A percentile compares a stretch with the other conserved stretches of the same genome.
Evolutionary conservation across 2,329 filamentous ascomycete species (phyloP).

Genomic region (Calcarisporium arbuscula): DNA sequence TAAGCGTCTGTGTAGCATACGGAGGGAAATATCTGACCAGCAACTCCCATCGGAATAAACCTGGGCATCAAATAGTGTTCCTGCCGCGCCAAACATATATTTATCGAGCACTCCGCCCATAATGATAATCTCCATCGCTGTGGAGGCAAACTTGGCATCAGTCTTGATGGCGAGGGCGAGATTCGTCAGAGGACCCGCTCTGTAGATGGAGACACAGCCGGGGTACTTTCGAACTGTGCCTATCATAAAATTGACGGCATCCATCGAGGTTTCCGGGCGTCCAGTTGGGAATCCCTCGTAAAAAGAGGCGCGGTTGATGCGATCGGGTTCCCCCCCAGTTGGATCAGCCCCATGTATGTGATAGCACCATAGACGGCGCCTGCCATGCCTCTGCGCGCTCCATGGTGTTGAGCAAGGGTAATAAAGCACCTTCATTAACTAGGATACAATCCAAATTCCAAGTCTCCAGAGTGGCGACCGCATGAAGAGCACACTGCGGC

Average conservation of each 20-base stretch:
- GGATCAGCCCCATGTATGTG: conserved; percentile 38
- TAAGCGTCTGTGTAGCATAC: no score
- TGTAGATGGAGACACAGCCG: conserved; percentile 41
- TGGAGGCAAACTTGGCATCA: conserved; percentile 37
- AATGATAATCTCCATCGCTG: conserved; percentile 39
- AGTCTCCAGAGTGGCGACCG: conserved; percentile 37
- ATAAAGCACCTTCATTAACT: conserved; percentile 38
- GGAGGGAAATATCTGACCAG: no score
- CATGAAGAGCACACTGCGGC: conserved; percentile 37
- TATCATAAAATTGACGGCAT: conserved; percentile 40
- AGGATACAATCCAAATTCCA: conserved; percentile 41
- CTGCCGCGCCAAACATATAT: conserved; percentile 25
- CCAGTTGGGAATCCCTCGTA: conserved; percentile 39
- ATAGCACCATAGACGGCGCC: conserved; percentile 34
- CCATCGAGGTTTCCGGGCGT: conserved; percentile 29
- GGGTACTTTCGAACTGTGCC: conserved; percentile 41
- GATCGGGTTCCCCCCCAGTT: conserved; percentile 36
- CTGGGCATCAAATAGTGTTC: no score
- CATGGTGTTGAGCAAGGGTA: conserved; percentile 39
- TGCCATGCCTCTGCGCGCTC: conserved; percentile 38
- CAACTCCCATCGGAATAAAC: no score
- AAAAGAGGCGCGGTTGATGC: conserved; percentile 34
- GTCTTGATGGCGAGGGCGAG: conserved; percentile 39
- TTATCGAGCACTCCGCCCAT: conserved; percentile 46
- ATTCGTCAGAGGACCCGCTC: conserved; percentile 40